These are phyloP conservation scores for Diplotaxis tenuifolia DNA, from an alignment of 345 rosid species.

Conservation along the genomic window DNA sequence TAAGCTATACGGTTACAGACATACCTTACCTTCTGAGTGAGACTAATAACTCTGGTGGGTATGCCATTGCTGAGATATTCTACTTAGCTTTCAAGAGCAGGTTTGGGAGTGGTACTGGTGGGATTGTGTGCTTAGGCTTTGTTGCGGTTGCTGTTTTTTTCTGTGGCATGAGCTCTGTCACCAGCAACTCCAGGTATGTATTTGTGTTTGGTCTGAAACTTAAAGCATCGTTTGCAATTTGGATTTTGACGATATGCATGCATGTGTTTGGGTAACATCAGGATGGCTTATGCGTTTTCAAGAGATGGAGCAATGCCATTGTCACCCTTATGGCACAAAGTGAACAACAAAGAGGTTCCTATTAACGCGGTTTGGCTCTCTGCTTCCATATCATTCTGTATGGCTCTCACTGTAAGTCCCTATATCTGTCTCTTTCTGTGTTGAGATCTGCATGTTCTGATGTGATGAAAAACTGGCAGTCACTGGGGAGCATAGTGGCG, in stretches of 20 bases:
- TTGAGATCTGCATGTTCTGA: constrained; percentile 15
- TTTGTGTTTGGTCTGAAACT: neutral
- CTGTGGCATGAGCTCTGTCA: constrained; percentile 97
- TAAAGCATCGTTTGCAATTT: neutral
- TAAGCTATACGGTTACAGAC: constrained; percentile 82
- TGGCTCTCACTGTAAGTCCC: constrained; percentile 82
- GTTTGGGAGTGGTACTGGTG: constrained; percentile 85
- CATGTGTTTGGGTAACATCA: constrained; percentile 28
- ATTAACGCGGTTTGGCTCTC: constrained; percentile 90
- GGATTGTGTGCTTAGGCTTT: constrained; percentile 81
- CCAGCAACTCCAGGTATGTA: constrained; percentile 87
- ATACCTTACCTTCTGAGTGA: constrained; percentile 69
- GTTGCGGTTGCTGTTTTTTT: constrained; percentile 89
- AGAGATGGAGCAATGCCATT: constrained; percentile 97
- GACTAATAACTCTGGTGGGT: constrained; percentile 83
- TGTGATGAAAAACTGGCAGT: constrained; percentile 46
- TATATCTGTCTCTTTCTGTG: neutral
- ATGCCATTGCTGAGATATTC: constrained; percentile 88
- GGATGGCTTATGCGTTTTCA: constrained; percentile 99
- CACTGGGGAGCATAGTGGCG: constrained; percentile 86
- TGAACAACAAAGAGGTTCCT: constrained; percentile 82
- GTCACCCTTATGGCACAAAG: constrained; percentile 84
- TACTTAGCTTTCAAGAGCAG: constrained; percentile 78
- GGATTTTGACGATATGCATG: neutral
- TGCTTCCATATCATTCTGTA: constrained; percentile 67